Evolutionary conservation across 164 flowering plant genomes (phyloP).

Genomic region (Sedum album): DNA sequence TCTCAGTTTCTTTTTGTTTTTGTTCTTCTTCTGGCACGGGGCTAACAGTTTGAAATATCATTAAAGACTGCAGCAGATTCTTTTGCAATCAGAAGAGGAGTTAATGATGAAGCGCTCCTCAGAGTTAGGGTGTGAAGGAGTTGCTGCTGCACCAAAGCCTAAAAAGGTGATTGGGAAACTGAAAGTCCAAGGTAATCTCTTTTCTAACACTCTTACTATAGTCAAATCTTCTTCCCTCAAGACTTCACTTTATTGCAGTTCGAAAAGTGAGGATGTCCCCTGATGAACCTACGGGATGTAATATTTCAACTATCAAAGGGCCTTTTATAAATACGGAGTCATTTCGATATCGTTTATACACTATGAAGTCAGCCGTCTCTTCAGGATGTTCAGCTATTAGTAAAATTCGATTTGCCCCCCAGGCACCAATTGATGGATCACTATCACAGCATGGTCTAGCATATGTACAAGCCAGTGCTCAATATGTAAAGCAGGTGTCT

Average conservation of each 20-base stretch:
- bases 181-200: conserved; percentile 77
- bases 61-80: conserved; percentile 57
- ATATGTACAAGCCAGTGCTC: conserved; percentile 70
- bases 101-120: conserved; percentile 47
- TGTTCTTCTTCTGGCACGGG: background rate
- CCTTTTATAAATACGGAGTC: conserved; percentile 42
- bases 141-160: conserved; percentile 62
- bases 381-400: conserved; percentile 66
- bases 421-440: conserved; percentile 47
- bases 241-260: conserved; percentile 38
- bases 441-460: conserved; percentile 69
- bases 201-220: background rate
- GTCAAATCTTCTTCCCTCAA: conserved; percentile 6
- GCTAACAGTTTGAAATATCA: background rate
- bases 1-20: background rate
- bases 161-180: conserved; percentile 79
- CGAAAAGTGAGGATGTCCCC: conserved; percentile 67
- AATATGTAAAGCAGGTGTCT: conserved; percentile 77
- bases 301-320: conserved; percentile 41
- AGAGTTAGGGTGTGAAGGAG: conserved; percentile 41
- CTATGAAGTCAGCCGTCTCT: conserved; percentile 40
- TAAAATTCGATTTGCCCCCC: conserved; percentile 42
- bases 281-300: conserved; percentile 85
- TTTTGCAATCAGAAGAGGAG: conserved; percentile 88
- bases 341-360: conserved; percentile 32